Evolutionary conservation across 768 basidiomycete species (phyloP), one percentile per base, ranked within the genome.

Genomic region (Krasilnikovozyma curviuscula): DNA sequence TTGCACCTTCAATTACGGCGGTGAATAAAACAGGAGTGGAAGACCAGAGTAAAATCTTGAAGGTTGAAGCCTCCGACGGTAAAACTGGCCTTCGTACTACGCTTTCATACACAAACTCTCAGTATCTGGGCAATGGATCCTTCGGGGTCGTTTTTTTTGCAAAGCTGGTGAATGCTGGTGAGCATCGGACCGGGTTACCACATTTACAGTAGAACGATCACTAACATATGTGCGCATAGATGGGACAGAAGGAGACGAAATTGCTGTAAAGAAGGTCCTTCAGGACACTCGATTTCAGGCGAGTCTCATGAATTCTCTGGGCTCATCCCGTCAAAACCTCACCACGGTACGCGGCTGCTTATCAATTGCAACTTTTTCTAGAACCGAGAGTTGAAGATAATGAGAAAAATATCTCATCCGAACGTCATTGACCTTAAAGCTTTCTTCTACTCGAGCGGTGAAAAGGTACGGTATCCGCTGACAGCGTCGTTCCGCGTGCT

Each of bases 251-350:
- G 18, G 56, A 54, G 27, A 53, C 50, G 86, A 95, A 57, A 91
- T 98, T 61, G 93, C 93, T 39, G 97, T 98, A 74, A 98, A 98
- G 83, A 97, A 95, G 72, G 93, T 98, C 43, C 68, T 98, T 53
- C 93, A 97, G 71, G 93, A 98, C 70, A 97, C 97, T 73, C 78
- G 91, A 57, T 98, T 97, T 81, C 97, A 97, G 84, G 91, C 89
- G 54, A 54, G 74, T 68, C 19, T 24, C 30, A n/a, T n/a, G 12
- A 10, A 10, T 34, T n/a, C n/a, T n/a, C n/a, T n/a, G n/a, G n/a
- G n/a, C 18, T 9, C 21, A 18, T 6, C 7, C 1, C 14, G 9
- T 28, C 28, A 8, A 16, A 21, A 19, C 29, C 23, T 35, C 23
- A 23, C 27, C 19, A 19, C 44, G 44, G n/a, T 46, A 21, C 32